phyloP scores from a whole-genome alignment of 2,329 filamentous ascomycete species.

The Xylaria sp. region DNA sequence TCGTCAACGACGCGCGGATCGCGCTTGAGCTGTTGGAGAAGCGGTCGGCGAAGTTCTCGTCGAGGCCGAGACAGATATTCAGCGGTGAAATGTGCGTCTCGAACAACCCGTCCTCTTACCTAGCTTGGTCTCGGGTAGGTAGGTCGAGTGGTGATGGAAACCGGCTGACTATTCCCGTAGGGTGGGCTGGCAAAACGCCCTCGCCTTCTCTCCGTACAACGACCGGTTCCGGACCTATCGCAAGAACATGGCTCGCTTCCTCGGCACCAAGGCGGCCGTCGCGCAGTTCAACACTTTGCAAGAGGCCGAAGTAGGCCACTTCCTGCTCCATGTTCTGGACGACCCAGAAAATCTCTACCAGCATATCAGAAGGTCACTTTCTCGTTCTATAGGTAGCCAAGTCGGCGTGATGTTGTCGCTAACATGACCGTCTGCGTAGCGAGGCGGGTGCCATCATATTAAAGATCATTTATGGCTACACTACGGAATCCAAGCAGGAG shows the following conservation, averaged over 20 bases:
- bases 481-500: constrained; percentile 18
- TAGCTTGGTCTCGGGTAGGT: background rate
- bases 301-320: constrained; percentile 47
- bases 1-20: constrained; percentile 42
- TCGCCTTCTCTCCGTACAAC: constrained; percentile 42
- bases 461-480: constrained; percentile 36
- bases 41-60: constrained; percentile 40
- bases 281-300: constrained; percentile 46
- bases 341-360: constrained; percentile 41
- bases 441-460: constrained; percentile 35
- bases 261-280: constrained; percentile 46
- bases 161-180: constrained; percentile 9
- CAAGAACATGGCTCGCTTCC: constrained; percentile 46
- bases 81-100: constrained; percentile 41
- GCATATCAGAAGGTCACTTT: constrained; percentile 46
- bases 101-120: background rate
- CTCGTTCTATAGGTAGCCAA: background rate
- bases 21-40: constrained; percentile 44
- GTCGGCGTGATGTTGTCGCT: background rate
- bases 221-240: constrained; percentile 45
- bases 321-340: constrained; percentile 46
- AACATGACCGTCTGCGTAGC: constrained; percentile 34
- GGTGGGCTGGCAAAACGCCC: constrained; percentile 42
- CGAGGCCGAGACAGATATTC: constrained; percentile 38
- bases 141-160: background rate